Conservation (phyloP, 164 flowering plant genomes). For the Warburgia ugandensis region DNA sequence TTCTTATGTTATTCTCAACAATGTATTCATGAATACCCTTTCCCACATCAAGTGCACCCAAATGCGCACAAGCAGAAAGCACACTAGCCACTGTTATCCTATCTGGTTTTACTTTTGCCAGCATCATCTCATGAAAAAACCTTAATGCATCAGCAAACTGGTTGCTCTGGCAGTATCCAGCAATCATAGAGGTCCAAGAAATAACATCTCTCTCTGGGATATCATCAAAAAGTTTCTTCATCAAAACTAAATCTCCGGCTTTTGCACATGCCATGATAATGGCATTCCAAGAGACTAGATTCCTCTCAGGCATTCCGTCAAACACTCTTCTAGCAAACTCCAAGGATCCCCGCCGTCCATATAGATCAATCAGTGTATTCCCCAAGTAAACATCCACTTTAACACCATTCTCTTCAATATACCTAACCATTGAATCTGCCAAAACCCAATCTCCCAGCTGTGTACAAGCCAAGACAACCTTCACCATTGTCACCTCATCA, state of each 20-base stretch:
- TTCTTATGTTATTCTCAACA: constrained; percentile 21
- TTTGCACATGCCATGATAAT: constrained; percentile 49
- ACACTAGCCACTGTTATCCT: constrained; percentile 47
- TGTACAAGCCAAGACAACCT: constrained; percentile 52
- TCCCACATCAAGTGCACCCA: constrained; percentile 53
- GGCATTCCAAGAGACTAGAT: constrained; percentile 67
- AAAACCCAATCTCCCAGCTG: constrained; percentile 29
- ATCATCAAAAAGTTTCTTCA: constrained; percentile 41
- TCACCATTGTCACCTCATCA: constrained; percentile 62
- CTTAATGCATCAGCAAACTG: constrained; percentile 35
- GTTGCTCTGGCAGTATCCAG: constrained; percentile 44
- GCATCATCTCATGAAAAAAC: constrained; percentile 58
- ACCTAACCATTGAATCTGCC: constrained; percentile 30
- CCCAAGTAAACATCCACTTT: constrained; percentile 61
- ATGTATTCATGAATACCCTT: constrained; percentile 45
- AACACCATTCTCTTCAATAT: constrained; percentile 32
- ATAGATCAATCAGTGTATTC: constrained; percentile 56
- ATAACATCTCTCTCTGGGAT: constrained; percentile 60
- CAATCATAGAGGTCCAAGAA: constrained; percentile 74
- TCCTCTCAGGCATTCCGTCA: constrained; percentile 46
- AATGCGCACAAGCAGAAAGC: constrained; percentile 67
- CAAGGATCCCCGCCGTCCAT: constrained; percentile 45
- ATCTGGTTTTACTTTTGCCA: constrained; percentile 49
- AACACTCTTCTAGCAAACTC: constrained; percentile 40
- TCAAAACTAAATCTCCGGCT: constrained; percentile 33